phyloP scores from a whole-genome alignment of 164 flowering plant genomes.

The Buxus sempervirens region DNA sequence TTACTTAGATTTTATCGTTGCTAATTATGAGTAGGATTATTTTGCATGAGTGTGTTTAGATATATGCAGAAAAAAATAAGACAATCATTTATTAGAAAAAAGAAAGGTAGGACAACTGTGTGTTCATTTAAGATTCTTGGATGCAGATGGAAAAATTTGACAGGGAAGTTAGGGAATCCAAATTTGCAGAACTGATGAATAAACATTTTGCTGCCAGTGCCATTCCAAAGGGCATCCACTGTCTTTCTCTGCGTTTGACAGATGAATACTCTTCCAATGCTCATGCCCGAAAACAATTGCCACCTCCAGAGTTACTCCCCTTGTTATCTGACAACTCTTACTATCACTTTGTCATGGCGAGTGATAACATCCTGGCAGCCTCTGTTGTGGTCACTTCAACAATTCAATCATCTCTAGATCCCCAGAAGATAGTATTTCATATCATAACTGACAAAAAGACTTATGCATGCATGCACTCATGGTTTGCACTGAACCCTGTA shows the following conservation, averaged over 20 bases:
- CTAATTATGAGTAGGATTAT: no score
- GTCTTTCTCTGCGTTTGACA: slow-evolving; percentile 71
- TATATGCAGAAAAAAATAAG: no score
- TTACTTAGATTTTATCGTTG: no score
- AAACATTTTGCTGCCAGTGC: slow-evolving; percentile 81
- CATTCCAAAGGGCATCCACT: slow-evolving; percentile 72
- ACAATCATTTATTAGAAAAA: no score
- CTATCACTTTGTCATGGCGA: slow-evolving; percentile 59
- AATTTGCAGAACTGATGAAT: slow-evolving; percentile 68
- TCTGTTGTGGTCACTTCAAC: slow-evolving; percentile 73
- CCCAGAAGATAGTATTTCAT: slow-evolving; percentile 74
- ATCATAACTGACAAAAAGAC: slow-evolving; percentile 83
- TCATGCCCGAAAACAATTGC: slow-evolving; percentile 65
- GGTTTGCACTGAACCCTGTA: slow-evolving; percentile 76
- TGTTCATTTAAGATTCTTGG: no score
- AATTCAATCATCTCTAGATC: slow-evolving; percentile 50
- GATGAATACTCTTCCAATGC: slow-evolving; percentile 84
- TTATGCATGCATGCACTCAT: slow-evolving; percentile 80
- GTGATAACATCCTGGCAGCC: slow-evolving; percentile 79
- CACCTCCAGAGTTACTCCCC: slow-evolving; percentile 71
- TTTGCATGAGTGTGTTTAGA: no score
- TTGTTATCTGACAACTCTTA: slow-evolving; percentile 63
- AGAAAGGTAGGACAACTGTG: no score
- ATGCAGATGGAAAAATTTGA: slow-evolving; percentile 69
- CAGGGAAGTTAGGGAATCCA: slow-evolving; percentile 60